Evolutionary conservation across 106 monocot genomes (phyloP), one percentile per base, ranked within the genome.

Genomic region (Phalaenopsis aphrodite): DNA sequence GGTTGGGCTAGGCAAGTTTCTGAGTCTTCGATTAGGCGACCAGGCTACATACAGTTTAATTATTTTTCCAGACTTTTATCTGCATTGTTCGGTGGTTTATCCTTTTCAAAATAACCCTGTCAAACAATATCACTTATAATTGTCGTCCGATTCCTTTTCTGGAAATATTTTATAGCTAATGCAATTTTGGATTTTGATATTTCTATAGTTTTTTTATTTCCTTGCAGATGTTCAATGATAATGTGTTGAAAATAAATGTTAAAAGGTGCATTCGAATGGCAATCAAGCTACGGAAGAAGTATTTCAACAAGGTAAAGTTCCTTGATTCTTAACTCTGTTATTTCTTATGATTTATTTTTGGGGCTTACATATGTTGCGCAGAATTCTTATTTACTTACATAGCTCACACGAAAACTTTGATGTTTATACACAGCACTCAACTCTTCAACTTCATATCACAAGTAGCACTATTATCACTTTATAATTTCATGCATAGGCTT

Each of bases 181-280:
- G 52, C 38, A 48, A 41, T 80, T 73, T 38, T 41, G 43, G 12
- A 41, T n/a, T 19, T 74, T 81, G 7, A 75, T 5, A 72, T 72
- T 71, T 84, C 17, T 69, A 45, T 45, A 12, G 3, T 10, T 52
- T 52, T 12, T 52, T 52, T 52, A 52, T 41, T 81, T 24, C 71
- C 19, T 18, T 84, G 61, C 85, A 99, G 99, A 99, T 99, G 84
- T 95, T 99, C 75, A 99, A 99, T 88, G 99, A 99, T 81, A 99
- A 95, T 78, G 57, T 88, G 81, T 83, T 99, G 86, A 95, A 95
- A 82, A 93, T 99, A 76, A 90, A 90, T 73, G 95, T 99, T 61
- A 99, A 88, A 83, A 89, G 91, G 78, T 99, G 99, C 66, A 74
- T 93, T 80, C 89, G 85, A 8, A 78, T 91, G 87, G 99, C 99